Base-by-base conservation (phyloP, 1,284 basidiomycete species). In the Mycena citricolor region DNA sequence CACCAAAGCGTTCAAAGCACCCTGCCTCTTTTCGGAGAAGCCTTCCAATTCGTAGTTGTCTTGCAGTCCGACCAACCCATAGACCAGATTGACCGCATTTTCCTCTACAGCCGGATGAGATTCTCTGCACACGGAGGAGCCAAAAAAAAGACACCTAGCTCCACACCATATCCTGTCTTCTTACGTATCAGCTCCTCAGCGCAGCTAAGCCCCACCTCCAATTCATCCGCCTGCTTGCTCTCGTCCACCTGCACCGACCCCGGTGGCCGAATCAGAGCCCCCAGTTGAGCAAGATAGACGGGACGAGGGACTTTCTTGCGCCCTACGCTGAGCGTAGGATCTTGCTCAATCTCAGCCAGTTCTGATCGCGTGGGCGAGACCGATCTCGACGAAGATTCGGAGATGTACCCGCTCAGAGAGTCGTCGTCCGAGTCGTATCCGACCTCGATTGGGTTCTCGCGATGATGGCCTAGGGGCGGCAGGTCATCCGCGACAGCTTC, bases 101-200 rank as follows among this genome's bases (percentile, higher is more conserved):
- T 98, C 95, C 50, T 83, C 90, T 90, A 54, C 19, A 21, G 16
- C 4, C 5, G 7, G 14, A 42, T 6, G 21, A 36, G 32, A 24
- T 50, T 32, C n/a, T 32, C 42, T 33, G 35, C 42, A 33, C 32
- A 40, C 29, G 17, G 8, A 31, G 10, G n/a, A n/a, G n/a, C n/a
- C 25, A 23, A 33, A 35, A 17, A 19, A 32, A 39, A 64, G 72
- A 32, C 54, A 92, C 92, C 82, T 14, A 97, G 73, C 58, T 97
- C 93, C 2, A 80, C 82, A 13, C 94, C 94, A 63, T 86, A 97
- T 13, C 71, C 75, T 33, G 74, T 73, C 66, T 94, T 97, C 54
- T 80, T 80, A 39, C 92, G 68, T 19, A 97, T 84, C 37, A 97
- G 65, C 42, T 82, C 82, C 57, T 93, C 92, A 0, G 87, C 93